Evolutionary conservation across 169 alveolate genomes (phyloP).

Genomic region (Miamiensis avidus): DNA sequence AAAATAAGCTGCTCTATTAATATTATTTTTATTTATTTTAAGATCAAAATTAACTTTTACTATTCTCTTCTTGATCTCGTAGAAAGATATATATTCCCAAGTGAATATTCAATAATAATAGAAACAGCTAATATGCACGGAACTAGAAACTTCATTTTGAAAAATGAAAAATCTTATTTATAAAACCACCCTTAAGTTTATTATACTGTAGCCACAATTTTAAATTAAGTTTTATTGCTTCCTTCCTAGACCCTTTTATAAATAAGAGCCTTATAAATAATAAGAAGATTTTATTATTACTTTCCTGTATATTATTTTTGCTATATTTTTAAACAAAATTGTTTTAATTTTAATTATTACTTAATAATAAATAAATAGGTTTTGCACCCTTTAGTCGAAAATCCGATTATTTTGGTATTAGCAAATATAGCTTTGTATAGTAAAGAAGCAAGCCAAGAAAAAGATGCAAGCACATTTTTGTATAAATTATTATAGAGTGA

Average conservation of each 20-base stretch:
- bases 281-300: conserved; percentile 27
- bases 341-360: not conserved
- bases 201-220: conserved; percentile 6
- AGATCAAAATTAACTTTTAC: conserved; percentile 3
- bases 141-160: conserved; percentile 12
- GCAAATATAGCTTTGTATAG: conserved; percentile 27
- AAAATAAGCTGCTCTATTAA: too few relatives aligned
- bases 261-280: conserved; percentile 21
- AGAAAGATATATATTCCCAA: conserved; percentile 36
- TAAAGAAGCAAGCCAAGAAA: conserved; percentile 24
- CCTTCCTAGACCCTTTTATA: conserved; percentile 21
- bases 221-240: conserved; percentile 24
- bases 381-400: not conserved
- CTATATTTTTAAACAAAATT: too few relatives aligned
- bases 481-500: conserved; percentile 28
- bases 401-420: not conserved
- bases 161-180: conserved; percentile 25
- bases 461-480: conserved; percentile 32
- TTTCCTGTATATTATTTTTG: conserved; percentile 7
- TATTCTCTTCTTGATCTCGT: conserved; percentile 2
- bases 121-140: conserved; percentile 15
- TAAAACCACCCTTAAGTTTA: not conserved
- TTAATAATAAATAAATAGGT: not conserved
- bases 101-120: conserved; percentile 18
- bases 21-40: too few relatives aligned